These are phyloP conservation scores for Pulicaria dysenterica DNA, from an alignment of 129 eudicot species.

Conservation along the genomic window DNA sequence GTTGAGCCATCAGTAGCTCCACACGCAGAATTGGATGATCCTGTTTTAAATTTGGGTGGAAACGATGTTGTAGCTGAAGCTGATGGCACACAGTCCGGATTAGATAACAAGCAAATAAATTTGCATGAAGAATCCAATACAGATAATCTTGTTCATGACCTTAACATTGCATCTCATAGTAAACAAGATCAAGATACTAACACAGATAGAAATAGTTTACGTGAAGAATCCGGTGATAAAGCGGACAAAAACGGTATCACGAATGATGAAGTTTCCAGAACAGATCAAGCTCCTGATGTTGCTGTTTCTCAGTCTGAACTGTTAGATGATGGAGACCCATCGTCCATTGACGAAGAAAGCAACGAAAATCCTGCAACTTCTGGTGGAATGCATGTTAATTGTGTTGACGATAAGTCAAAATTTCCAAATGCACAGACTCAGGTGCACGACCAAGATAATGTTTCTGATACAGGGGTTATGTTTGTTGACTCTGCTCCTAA, in stretches of 20 bases:
- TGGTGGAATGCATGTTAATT: slow-evolving; percentile 24
- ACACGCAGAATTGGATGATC: slow-evolving; percentile 19
- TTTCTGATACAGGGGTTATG: slow-evolving; percentile 23
- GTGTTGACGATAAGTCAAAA: slow-evolving; percentile 23
- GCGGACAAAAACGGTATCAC: slow-evolving; percentile 8
- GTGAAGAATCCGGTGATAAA: slow-evolving; percentile 41
- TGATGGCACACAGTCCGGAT: slow-evolving; percentile 23
- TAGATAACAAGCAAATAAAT: slow-evolving; percentile 28
- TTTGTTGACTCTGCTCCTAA: neutral
- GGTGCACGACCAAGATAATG: slow-evolving; percentile 32
- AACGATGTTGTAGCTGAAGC: slow-evolving; percentile 27
- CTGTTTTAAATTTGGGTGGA: slow-evolving; percentile 22
- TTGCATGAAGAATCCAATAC: slow-evolving; percentile 26
- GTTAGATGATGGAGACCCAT: slow-evolving; percentile 41
- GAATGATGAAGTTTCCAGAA: slow-evolving; percentile 35
- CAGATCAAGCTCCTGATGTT: slow-evolving; percentile 42
- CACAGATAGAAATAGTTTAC: neutral
- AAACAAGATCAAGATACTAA: slow-evolving; percentile 26
- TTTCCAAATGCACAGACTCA: slow-evolving; percentile 28
- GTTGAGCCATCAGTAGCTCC: slow-evolving; percentile 35
- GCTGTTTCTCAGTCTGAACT: slow-evolving; percentile 36
- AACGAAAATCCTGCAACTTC: slow-evolving; percentile 23
- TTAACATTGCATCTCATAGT: slow-evolving; percentile 31
- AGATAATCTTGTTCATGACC: slow-evolving; percentile 37
- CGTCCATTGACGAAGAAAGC: slow-evolving; percentile 32